Evolutionary conservation across 306 rosid genomes (phyloP), one percentile per base, ranked within the genome.

Genomic region (Leucaena leucocephala): DNA sequence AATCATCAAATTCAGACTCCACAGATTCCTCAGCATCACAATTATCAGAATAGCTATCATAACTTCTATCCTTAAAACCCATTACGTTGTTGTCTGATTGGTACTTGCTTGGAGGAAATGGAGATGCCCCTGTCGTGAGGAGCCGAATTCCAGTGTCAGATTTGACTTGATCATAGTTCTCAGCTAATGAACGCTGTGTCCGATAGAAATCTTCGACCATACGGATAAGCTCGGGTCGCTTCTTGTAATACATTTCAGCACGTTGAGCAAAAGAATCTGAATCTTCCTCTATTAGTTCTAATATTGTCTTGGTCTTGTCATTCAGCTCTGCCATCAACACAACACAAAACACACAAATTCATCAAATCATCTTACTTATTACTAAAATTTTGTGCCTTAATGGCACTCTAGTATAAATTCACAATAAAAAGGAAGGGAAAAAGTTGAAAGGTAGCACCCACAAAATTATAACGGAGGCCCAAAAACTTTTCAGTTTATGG

Each of bases 161-260:
- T 81, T 87, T 94, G 33, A 92, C 69, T 84, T 86, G 97, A 86
- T 92, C 93, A 76, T 86, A 89, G 75, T 88, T 88, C 86, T 90
- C 96, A 2, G 97, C 91, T 38, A 94, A 75, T 2, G 93, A 90
- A 3, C 94, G 92, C 57, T 94, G 94, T 75, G 91, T 76, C 65
- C 94, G 84, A 58, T 94, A 94, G 78, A 94, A 90, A 61, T 94
- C 93, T 86, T 92, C 91, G 67, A 94, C 94, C 96, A 92, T 84
- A 62, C 90, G 76, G 42, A 94, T 78, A 40, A 94, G 93, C 77
- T 92, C 89, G 0, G 98, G 97, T 50, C 97, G 80, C 70, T 89
- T 90, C 86, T 92, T 88, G 92, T 92, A 94, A 78, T 90, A 92
- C 96, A 94, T 92, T 88, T 94, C 98, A 48, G 98, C 97, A n/a